Base-by-base conservation (phyloP, 306 rosid species). In the Sphenostylis stenocarpa region DNA sequence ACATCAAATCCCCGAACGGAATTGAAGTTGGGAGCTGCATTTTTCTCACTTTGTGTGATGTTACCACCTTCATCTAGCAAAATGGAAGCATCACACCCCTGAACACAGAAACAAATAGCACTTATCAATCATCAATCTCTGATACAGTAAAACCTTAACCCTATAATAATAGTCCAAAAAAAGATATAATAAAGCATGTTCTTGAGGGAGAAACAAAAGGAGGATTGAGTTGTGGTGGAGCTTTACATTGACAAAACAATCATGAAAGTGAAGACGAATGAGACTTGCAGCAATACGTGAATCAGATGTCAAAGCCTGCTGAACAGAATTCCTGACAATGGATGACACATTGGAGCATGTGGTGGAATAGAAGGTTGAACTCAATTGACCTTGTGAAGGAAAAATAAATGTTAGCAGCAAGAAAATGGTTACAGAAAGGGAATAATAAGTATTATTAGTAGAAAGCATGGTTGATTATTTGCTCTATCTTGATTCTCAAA, bases 1-100 rank as follows among this genome's bases (percentile, higher is more conserved):
- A 92, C 83, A 23, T 17, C 78, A 44, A 77, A 84, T 3, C 96
- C 97, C 8, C 93, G 51, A 17, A 26, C 34, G 4, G 96, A 89
- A 47, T 73, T 79, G 45, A 26, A 7, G 47, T 91, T 89, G 0
- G 91, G 91, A 39, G 5, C 72, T 4, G 94, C 96, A 72, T 83
- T 78, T 89, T 87, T 91, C 80, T 92, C 97, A 12, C 97, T 90
- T 31, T 73, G 81, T 57, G 86, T 85, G 2, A 92, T 90, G 85
- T 68, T 86, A 6, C 80, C 90, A 8, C 82, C 82, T 12, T 63
- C 56, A 80, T 85, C 92, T 8, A 92, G 60, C 85, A 90, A 86
- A 26, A 92, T 29, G 1, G 97, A 92, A 4, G 77, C 97, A 33
- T 92, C 97, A 41, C 97, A 90, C 2, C 96, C 94, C 97, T 92